phyloP scores from a whole-genome alignment of 176 grass and related monocot genomes.

The Zoysia pacifica region DNA sequence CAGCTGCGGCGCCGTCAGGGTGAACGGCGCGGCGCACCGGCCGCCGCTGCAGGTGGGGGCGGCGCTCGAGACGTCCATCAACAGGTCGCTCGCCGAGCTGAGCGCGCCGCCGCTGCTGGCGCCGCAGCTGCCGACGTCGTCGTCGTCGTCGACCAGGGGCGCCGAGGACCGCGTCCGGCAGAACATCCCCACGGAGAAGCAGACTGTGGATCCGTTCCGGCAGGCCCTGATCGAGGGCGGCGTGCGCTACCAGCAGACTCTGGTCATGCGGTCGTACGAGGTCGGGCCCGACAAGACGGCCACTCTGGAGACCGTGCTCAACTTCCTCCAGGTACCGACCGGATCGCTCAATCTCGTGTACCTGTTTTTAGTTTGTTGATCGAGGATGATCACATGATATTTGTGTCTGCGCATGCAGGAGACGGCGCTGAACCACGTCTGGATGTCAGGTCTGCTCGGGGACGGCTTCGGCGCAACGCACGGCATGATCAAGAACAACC shows the following conservation, averaged over 20 bases:
- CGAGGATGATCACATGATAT: too few species aligned
- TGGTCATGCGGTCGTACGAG: conserved; percentile 68
- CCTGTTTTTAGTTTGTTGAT: too few species aligned
- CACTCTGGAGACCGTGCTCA: conserved; percentile 64
- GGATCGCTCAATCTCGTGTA: too few species aligned
- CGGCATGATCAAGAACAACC: conserved; percentile 68
- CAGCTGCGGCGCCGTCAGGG: conserved; percentile 18
- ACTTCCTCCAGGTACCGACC: conserved; percentile 56
- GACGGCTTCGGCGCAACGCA: conserved; percentile 80
- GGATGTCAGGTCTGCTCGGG: conserved; percentile 72
- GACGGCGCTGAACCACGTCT: conserved; percentile 70
- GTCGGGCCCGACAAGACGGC: conserved; percentile 60
- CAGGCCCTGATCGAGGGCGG: conserved; percentile 63
- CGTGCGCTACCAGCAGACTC: conserved; percentile 61
- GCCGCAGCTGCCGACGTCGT: neutral
- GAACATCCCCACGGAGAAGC: conserved; percentile 67
- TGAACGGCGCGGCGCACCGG: conserved; percentile 48
- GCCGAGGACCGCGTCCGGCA: conserved; percentile 32
- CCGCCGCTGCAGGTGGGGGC: conserved; percentile 17
- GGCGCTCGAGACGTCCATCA: conserved; percentile 38
- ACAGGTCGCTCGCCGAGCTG: conserved; percentile 35
- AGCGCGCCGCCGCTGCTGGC: conserved; percentile 27
- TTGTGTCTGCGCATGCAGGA: conserved; percentile 32
- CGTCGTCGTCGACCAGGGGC: too few species aligned
- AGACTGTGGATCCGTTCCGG: conserved; percentile 52